phyloP scores from a whole-genome alignment of 148 eudicot species.

The Amaranthus cruentus region DNA sequence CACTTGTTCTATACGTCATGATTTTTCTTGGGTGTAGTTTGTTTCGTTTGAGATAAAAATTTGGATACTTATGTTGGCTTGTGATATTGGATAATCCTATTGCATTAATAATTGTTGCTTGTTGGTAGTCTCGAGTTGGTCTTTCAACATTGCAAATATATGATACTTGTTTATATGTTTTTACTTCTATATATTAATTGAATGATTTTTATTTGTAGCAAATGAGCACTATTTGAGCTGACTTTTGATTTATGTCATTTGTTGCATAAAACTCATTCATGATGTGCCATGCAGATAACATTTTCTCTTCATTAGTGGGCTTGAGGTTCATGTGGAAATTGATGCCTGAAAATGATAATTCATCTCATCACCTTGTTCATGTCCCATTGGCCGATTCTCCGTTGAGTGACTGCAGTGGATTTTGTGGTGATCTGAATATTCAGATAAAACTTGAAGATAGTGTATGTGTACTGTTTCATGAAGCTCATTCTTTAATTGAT shows the following conservation, averaged over 20 bases:
- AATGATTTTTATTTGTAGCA: neutral
- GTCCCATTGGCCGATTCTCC: slow-evolving; percentile 88
- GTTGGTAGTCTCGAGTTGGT: neutral
- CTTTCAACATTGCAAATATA: neutral
- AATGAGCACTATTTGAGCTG: neutral
- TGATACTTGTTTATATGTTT: neutral
- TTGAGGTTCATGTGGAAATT: slow-evolving; percentile 77
- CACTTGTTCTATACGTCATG: slow-evolving; percentile 1
- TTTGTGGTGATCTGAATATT: slow-evolving; percentile 80
- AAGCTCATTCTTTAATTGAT: slow-evolving; percentile 1
- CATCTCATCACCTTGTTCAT: slow-evolving; percentile 67
- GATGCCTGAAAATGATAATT: slow-evolving; percentile 56
- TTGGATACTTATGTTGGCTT: slow-evolving; percentile 3
- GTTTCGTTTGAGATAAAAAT: neutral
- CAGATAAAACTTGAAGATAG: slow-evolving; percentile 75
- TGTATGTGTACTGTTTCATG: slow-evolving; percentile 38
- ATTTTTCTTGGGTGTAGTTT: neutral
- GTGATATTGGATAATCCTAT: neutral
- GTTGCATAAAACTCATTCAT: slow-evolving; percentile 16
- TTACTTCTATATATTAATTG: neutral
- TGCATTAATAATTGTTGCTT: neutral
- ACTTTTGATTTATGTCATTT: neutral
- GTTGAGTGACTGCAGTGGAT: slow-evolving; percentile 79
- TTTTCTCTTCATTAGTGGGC: slow-evolving; percentile 90
- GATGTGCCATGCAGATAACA: slow-evolving; percentile 59